Evolutionary conservation across 805 yeast genomes (phyloP).

Genomic region (Kodamaea fukazawae): DNA sequence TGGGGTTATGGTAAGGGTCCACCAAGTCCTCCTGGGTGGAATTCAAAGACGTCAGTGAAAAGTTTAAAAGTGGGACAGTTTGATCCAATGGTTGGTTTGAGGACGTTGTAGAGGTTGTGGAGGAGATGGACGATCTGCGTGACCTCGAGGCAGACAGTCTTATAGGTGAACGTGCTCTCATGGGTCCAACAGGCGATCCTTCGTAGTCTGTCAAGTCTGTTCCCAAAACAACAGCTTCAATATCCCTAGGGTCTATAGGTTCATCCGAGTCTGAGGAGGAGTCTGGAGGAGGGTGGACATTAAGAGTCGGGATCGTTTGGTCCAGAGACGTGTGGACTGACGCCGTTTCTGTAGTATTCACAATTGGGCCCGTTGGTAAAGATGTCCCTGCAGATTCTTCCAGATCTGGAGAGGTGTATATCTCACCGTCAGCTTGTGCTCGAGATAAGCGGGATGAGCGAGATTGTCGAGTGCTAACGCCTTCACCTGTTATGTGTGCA

Average conservation of each 20-base stretch:
- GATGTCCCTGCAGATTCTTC: too few relatives aligned
- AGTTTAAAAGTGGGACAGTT: conserved; percentile 28
- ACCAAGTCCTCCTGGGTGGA: conserved; percentile 4
- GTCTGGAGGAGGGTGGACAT: background rate
- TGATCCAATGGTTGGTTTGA: conserved; percentile 24
- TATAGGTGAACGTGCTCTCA: conserved; percentile 8
- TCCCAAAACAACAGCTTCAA: conserved; percentile 5
- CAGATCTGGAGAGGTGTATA: too few relatives aligned
- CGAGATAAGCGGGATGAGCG: too few relatives aligned
- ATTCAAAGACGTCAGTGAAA: conserved; percentile 23
- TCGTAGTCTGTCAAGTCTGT: conserved; percentile 8
- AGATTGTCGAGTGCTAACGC: too few relatives aligned
- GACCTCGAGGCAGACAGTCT: conserved; percentile 6
- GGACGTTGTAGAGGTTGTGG: conserved; percentile 19
- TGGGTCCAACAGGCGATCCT: conserved; percentile 9
- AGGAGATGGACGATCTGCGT: conserved; percentile 18
- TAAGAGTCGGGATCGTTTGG: background rate
- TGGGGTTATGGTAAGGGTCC: conserved; percentile 5
- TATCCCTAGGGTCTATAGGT: conserved; percentile 5
- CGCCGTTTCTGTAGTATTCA: too few relatives aligned
- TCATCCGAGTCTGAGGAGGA: background rate
- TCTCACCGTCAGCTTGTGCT: too few relatives aligned
- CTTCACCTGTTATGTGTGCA: too few relatives aligned
- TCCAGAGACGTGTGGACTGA: too few relatives aligned
- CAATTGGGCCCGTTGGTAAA: too few relatives aligned